These are phyloP conservation scores for Lasiosphaeria hispida DNA, from an alignment of 495 filamentous ascomycete species.

Conservation along the genomic window DNA sequence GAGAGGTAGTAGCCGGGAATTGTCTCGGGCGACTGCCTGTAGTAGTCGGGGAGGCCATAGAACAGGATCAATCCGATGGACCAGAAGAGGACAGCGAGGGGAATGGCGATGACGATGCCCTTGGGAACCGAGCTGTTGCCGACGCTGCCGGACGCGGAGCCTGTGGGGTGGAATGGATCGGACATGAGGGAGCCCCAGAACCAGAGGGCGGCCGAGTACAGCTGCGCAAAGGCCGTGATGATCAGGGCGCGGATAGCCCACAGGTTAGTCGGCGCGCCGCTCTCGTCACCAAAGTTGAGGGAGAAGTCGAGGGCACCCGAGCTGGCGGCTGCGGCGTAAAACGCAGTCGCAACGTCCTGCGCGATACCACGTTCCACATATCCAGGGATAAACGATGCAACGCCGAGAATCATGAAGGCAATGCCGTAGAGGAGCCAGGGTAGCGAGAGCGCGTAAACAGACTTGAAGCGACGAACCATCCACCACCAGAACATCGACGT, in stretches of 20 bases:
- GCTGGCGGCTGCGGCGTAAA: slow-evolving; percentile 60
- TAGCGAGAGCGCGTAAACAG: slow-evolving; percentile 45
- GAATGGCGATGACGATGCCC: too few species aligned
- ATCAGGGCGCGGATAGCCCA: slow-evolving; percentile 63
- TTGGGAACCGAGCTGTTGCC: slow-evolving; percentile 17
- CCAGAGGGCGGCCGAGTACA: slow-evolving; percentile 61
- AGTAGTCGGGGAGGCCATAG: slow-evolving; percentile 61
- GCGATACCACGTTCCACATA: slow-evolving; percentile 1
- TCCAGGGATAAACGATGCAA: slow-evolving; percentile 52
- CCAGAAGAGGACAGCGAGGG: too few species aligned
- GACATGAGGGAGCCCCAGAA: slow-evolving; percentile 55
- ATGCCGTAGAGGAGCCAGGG: slow-evolving; percentile 59
- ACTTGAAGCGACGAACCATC: slow-evolving; percentile 20
- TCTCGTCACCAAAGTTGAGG: slow-evolving; percentile 64
- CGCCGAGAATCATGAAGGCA: slow-evolving; percentile 60
- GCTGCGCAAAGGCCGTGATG: slow-evolving; percentile 62
- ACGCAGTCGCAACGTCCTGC: slow-evolving; percentile 56
- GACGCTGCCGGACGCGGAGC: slow-evolving; percentile 18
- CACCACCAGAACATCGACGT: slow-evolving; percentile 55
- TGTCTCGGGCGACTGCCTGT: slow-evolving; percentile 63
- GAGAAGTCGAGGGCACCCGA: slow-evolving; percentile 62
- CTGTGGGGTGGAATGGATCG: slow-evolving; percentile 10
- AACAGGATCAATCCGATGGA: slow-evolving; percentile 51
- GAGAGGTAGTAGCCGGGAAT: slow-evolving; percentile 62
- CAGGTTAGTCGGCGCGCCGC: slow-evolving; percentile 55